Evolutionary conservation across 2,329 filamentous ascomycete genomes (phyloP), one percentile per base, ranked within the genome.

Genomic region (Stemphylium vesicarium): DNA sequence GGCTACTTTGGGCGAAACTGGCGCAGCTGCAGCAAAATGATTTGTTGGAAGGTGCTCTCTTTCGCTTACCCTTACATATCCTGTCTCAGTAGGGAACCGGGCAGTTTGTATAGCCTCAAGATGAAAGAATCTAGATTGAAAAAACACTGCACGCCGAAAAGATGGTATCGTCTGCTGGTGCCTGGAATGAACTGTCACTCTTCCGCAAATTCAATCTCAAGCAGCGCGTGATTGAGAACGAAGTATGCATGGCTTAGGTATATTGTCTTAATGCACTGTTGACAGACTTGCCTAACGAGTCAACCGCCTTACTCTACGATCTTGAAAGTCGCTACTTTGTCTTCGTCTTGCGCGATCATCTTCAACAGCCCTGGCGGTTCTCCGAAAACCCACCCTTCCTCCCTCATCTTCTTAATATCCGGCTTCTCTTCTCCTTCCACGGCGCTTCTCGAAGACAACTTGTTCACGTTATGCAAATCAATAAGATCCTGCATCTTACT

Each of bases 331-430:
- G 42, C 42, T 45, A 45, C 42, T 36, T 45, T 45, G 31, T 45
- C 42, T 45, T 36, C 42, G 42, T 45, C 42, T 45, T 45, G 42
- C 42, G 42, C 42, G 42, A 45, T 45, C 42, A 45, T 45, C 42
- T 45, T 45, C 42, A 45, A 45, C 42, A 45, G 42, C 42, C 42
- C 42, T 45, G 42, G 42, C 42, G 42, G 42, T 45, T 45, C 42
- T 45, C 42, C 42, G 29, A 45, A 45, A 36, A 45, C 29, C 42
- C 42, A 45, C 42, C 42, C 42, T 45, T 45, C 42, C 42, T 45
- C 42, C 42, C 42, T 45, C 42, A 45, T 45, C 42, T 45, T 45
- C 42, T 45, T 45, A 35, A 45, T 45, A 45, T 36, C 42, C 31
- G 42, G 42, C 42, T 45, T 45, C 42, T 45, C 42, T 45, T 45